Conservation (phyloP, 495 filamentous ascomycete genomes). For the Talaromyces nanjingensis region DNA sequence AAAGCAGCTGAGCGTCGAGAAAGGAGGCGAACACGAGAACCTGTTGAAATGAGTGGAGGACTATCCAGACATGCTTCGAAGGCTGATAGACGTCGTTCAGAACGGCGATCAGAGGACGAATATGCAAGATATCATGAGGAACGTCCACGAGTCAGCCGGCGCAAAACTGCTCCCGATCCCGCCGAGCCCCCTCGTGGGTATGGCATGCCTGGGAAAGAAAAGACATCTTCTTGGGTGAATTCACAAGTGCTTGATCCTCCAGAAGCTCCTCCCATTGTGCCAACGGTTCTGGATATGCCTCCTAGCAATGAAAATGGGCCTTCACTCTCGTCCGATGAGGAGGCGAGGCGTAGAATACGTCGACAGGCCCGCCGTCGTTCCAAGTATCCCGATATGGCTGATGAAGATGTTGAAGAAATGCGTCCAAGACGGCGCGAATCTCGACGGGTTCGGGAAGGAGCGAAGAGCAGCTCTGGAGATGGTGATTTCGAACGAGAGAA, state of each 20-base stretch:
- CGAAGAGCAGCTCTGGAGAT: constrained; percentile 36
- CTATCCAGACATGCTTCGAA: constrained; percentile 19
- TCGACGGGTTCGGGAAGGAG: constrained; percentile 21
- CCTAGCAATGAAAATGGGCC: constrained; percentile 28
- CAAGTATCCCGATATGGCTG: constrained; percentile 31
- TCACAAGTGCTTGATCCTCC: constrained; percentile 48
- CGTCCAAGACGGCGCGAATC: constrained; percentile 25
- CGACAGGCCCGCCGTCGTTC: constrained; percentile 31
- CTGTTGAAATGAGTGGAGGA: constrained; percentile 23
- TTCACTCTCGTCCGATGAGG: constrained; percentile 36
- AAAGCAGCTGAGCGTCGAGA: constrained; percentile 34
- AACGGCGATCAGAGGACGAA: constrained; percentile 22
- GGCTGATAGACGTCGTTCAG: constrained; percentile 26
- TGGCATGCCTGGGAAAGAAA: constrained; percentile 35
- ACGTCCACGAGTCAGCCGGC: constrained; percentile 21
- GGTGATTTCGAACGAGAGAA: constrained; percentile 38
- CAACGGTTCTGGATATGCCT: constrained; percentile 47
- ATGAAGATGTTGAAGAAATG: constrained; percentile 35
- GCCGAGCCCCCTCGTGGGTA: constrained; percentile 21
- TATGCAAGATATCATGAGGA: constrained; percentile 8
- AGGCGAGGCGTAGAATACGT: constrained; percentile 30
- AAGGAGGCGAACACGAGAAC: constrained; percentile 30
- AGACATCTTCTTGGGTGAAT: constrained; percentile 56
- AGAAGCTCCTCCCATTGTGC: constrained; percentile 49
- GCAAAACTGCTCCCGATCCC: constrained; percentile 20